A percentile compares a stretch with the other conserved stretches of the same genome.
phyloP scores from a whole-genome alignment of 805 yeast genomes.

The Zygosaccharomyces gambellarensis region DNA sequence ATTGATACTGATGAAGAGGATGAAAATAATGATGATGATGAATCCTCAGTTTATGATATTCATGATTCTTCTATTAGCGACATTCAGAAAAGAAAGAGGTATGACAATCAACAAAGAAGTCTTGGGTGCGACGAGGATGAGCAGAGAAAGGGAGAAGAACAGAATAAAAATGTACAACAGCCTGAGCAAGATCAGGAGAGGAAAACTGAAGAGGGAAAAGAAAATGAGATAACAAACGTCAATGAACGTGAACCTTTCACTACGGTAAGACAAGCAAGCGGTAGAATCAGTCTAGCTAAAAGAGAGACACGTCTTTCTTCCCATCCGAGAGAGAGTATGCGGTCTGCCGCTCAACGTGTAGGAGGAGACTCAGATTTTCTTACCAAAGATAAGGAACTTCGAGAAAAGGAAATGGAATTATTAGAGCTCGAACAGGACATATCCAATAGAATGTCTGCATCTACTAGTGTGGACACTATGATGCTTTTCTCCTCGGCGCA shows the following conservation, averaged over 20 bases:
- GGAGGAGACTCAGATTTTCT: constrained; percentile 13
- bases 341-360: constrained; percentile 6
- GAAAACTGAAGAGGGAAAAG: not conserved
- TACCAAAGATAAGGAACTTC: constrained; percentile 20
- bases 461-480: constrained; percentile 25
- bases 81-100: not conserved
- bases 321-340: constrained; percentile 2
- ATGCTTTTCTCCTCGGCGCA: constrained; percentile 21
- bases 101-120: not conserved
- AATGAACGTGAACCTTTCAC: constrained; percentile 8
- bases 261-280: constrained; percentile 30
- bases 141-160: not conserved
- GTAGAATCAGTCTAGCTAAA: constrained; percentile 30
- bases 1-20: constrained; percentile 6
- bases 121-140: not conserved
- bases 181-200: not conserved
- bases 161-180: not conserved
- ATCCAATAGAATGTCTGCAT: constrained; percentile 8
- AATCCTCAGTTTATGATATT: not conserved
- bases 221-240: not conserved
- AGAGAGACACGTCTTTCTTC: constrained; percentile 10
- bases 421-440: constrained; percentile 15
- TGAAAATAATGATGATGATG: constrained; percentile 13
- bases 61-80: not conserved
- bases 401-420: constrained; percentile 20